These are phyloP conservation scores for Epichloe sibirici DNA, from an alignment of 2,329 filamentous ascomycete species.

Conservation along the genomic window DNA sequence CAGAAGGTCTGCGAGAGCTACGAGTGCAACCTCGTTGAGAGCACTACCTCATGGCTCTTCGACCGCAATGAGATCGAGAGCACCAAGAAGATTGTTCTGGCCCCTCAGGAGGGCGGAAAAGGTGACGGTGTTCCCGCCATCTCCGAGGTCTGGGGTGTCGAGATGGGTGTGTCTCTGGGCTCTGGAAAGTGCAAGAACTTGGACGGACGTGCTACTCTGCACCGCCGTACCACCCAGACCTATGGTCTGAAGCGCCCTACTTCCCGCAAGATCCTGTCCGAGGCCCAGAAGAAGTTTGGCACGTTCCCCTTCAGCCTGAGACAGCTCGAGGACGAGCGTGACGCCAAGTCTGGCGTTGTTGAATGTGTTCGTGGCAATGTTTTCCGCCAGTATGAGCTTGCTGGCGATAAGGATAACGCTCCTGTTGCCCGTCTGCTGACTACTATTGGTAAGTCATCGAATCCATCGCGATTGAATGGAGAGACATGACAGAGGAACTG, in stretches of 20 bases:
- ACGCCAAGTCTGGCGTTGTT: constrained; percentile 88
- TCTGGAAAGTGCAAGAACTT: constrained; percentile 91
- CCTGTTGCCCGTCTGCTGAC: constrained; percentile 80
- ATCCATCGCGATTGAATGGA: neutral
- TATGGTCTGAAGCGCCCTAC: constrained; percentile 90
- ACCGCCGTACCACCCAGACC: constrained; percentile 83
- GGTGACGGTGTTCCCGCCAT: constrained; percentile 82
- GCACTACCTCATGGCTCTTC: constrained; percentile 95
- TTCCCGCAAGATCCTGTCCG: constrained; percentile 82
- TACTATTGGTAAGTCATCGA: constrained; percentile 65
- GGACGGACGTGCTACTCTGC: constrained; percentile 77
- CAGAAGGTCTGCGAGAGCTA: constrained; percentile 89
- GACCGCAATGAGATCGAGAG: constrained; percentile 96
- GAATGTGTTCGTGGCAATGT: constrained; percentile 92
- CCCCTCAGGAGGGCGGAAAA: constrained; percentile 74
- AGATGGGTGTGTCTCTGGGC: constrained; percentile 84
- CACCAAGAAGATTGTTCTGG: constrained; percentile 92
- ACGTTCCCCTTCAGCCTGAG: constrained; percentile 96
- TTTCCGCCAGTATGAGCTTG: constrained; percentile 89
- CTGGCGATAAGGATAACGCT: constrained; percentile 81
- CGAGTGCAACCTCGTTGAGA: constrained; percentile 88
- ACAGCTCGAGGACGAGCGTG: constrained; percentile 91
- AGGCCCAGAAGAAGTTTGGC: constrained; percentile 94
- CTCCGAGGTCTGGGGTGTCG: constrained; percentile 94
- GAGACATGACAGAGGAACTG: constrained; percentile 22